Percentiles rank a stretch among this genome's conserved stretches.
Conservation (phyloP, 2,329 filamentous ascomycete species). For the Aureobasidium vineae region DNA sequence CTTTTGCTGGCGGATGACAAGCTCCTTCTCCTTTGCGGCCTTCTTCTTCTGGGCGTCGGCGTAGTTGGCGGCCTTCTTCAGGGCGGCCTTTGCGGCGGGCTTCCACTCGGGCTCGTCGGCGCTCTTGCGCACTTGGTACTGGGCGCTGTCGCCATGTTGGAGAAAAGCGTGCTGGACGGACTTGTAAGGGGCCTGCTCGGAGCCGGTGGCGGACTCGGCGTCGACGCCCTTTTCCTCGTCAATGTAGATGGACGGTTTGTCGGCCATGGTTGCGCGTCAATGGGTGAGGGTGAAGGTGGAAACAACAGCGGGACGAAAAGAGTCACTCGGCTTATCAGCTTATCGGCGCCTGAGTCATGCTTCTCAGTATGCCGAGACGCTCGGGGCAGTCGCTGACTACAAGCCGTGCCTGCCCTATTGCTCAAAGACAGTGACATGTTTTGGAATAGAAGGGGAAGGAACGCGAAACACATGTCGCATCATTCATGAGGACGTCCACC, state of each 20-base stretch:
- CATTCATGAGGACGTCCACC: not conserved
- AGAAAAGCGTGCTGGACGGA: conserved; percentile 74
- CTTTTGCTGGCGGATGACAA: conserved; percentile 68
- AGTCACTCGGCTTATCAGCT: conserved; percentile 9
- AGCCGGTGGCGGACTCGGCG: conserved; percentile 45
- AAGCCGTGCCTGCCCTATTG: not conserved
- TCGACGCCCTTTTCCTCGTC: conserved; percentile 77
- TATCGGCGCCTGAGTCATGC: not conserved
- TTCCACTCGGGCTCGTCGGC: conserved; percentile 70
- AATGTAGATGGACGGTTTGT: conserved; percentile 61
- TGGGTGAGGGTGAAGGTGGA: not conserved
- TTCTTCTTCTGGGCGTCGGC: conserved; percentile 81
- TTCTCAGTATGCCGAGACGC: not conserved
- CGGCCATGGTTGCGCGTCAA: conserved; percentile 33
- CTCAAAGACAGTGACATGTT: not conserved
- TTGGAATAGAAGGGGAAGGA: not conserved
- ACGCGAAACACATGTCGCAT: not conserved
- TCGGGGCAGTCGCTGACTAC: not conserved
- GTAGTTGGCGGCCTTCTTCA: conserved; percentile 79
- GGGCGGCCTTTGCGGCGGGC: conserved; percentile 74
- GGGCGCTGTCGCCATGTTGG: conserved; percentile 61
- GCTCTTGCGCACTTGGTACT: conserved; percentile 67
- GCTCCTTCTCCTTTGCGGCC: conserved; percentile 71
- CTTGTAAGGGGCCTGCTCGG: conserved; percentile 73
- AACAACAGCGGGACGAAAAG: conserved; percentile 11